phyloP scores from a whole-genome alignment of 352 stramenopile genomes.

The Phytopythium litorale region DNA sequence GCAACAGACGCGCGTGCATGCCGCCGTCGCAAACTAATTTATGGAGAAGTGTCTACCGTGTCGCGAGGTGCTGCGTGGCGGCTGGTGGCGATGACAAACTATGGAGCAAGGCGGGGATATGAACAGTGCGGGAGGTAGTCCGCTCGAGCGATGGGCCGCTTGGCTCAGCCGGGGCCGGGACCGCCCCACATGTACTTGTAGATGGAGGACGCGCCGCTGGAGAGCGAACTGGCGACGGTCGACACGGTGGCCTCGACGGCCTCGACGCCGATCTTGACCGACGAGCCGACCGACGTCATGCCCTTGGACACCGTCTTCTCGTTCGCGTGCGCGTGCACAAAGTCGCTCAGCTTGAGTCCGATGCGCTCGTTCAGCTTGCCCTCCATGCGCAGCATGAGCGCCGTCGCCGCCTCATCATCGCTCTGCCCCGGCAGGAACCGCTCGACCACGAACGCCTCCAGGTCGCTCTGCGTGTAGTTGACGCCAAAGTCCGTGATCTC shows the following conservation, averaged over 20 bases:
- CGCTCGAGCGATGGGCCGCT: too few species aligned
- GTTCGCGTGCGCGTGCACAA: conserved; percentile 82
- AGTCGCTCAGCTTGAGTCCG: conserved; percentile 80
- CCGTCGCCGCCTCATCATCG: conserved; percentile 76
- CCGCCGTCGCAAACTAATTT: neutral
- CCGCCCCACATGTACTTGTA: conserved; percentile 86
- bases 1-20: neutral
- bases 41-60: neutral
- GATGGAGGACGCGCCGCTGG: conserved; percentile 70
- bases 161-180: neutral
- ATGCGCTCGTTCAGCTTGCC: conserved; percentile 87
- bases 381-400: conserved; percentile 81
- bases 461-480: conserved; percentile 83
- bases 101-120: neutral
- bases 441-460: conserved; percentile 82
- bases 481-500: conserved; percentile 85
- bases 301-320: conserved; percentile 84
- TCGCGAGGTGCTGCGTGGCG: neutral
- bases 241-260: conserved; percentile 68
- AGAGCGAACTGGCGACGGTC: conserved; percentile 73
- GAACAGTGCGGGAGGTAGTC: neutral
- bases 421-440: conserved; percentile 78
- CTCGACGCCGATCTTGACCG: conserved; percentile 79
- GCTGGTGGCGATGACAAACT: neutral
- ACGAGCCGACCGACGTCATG: conserved; percentile 75